A percentile compares a stretch with the other conserved stretches of the same genome.
These are phyloP conservation scores for Syzygium aromaticum DNA, from an alignment of 345 rosid species.

Conservation along the genomic window DNA sequence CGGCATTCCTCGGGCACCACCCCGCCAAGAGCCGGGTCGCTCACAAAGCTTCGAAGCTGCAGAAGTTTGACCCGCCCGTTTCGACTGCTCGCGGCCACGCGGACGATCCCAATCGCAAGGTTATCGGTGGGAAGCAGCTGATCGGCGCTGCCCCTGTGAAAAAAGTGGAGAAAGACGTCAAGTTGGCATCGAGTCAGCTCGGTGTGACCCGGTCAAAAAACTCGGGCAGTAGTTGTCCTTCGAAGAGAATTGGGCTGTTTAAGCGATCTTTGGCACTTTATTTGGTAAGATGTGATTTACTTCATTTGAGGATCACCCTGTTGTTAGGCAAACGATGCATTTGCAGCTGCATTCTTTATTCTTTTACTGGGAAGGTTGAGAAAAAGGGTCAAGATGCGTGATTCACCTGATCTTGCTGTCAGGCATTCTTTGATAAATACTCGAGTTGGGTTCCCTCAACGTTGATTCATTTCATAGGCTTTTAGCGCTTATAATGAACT, in stretches of 20 bases:
- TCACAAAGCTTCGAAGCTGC: conserved; percentile 19
- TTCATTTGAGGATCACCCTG: background rate
- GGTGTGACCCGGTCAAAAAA: conserved; percentile 5
- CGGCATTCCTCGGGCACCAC: conserved; percentile 50
- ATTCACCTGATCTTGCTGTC: background rate
- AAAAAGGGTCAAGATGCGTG: background rate
- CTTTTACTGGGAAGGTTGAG: background rate
- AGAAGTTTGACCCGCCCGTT: conserved; percentile 1
- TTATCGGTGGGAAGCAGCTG: conserved; percentile 14
- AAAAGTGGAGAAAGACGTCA: conserved; percentile 15
- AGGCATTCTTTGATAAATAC: background rate
- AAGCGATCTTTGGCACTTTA: conserved; percentile 19
- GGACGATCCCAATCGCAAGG: conserved; percentile 10
- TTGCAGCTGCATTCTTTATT: background rate
- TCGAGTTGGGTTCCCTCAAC: background rate
- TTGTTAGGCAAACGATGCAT: background rate
- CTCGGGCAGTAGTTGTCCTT: conserved; percentile 13
- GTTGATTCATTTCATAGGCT: background rate
- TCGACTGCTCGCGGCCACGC: background rate
- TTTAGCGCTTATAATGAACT: background rate
- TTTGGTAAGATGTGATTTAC: conserved; percentile 17
- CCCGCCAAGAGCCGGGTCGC: conserved; percentile 31
- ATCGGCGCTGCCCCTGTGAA: background rate
- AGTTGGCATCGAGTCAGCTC: background rate
- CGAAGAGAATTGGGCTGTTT: conserved; percentile 21